Base-by-base conservation (phyloP, 108 stramenopile genomes). In the Hondaea fermentalgiana region DNA sequence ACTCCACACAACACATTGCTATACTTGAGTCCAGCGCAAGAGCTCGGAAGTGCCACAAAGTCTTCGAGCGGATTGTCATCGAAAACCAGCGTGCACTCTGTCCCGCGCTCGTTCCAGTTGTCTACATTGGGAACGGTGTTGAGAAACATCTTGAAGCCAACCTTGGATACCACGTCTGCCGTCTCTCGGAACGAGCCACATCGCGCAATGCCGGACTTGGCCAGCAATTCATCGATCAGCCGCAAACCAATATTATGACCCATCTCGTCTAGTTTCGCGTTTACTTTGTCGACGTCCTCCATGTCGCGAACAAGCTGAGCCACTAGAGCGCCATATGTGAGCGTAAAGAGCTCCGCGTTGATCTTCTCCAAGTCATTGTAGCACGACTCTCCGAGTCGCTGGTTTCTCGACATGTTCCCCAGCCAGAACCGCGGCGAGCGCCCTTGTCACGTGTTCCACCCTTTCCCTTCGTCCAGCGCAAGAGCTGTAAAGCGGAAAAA, bases 81-180 rank as follows among this genome's bases (percentile, higher is more conserved):
- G 49, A 99, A 91, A 49, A 94, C 89, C 49, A 99, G 91, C 44
- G 93, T 93, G 89, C 96, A 99, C 23, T 92, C 90, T 5, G 92
- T 91, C 25, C 94, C 93, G 35, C 95, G 92, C 69, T 90, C 91
- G 53, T 94, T 94, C 90, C 95, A 95, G 57, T 90, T 91, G n/a
- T 89, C 89, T 25, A 97, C 97, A 25, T 98, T 97, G 58, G 92
- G 95, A 5, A 89, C 92, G 8, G 97, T 92, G 8, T 97, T 97
- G 57, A 99, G 91, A 87, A 99, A 98, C 98, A 99, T 98, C 89
- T 95, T 94, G 87, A 98, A 97, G n/a, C 96, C 97, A 21, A 96
- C 96, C 89, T 96, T 96, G 43, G 96, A 94, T 76, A 99, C 90
- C 8, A 96, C 94, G 87, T 99, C 97, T 44, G 96, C 96, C 3